phyloP scores from a whole-genome alignment of 2,329 filamentous ascomycete species.

The Phialophora macrospora region DNA sequence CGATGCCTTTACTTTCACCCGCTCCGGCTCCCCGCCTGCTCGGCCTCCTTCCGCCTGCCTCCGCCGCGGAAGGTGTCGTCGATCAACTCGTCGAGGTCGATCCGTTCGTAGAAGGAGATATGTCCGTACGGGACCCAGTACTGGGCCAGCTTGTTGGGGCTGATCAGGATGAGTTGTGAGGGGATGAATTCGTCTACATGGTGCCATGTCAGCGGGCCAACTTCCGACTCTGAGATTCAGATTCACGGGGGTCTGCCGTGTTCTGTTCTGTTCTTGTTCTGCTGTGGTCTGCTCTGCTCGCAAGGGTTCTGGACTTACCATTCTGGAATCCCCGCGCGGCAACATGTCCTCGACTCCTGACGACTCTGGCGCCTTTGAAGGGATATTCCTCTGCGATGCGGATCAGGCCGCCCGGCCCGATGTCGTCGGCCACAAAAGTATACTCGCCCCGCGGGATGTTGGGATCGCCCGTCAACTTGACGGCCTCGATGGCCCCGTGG shows the following conservation, averaged over 20 bases:
- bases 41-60: not conserved
- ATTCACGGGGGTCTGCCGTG: too few relatives aligned
- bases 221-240: too few relatives aligned
- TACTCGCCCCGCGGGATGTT: conserved; percentile 87
- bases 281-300: too few relatives aligned
- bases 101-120: conserved; percentile 51
- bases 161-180: conserved; percentile 77
- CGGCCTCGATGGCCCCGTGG: conserved; percentile 72
- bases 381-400: conserved; percentile 67
- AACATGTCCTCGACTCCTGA: conserved; percentile 76
- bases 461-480: conserved; percentile 90
- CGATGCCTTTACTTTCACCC: not conserved
- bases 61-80: conserved; percentile 32
- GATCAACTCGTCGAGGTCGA: conserved; percentile 50
- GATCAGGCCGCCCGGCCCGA: conserved; percentile 69
- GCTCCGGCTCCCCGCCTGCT: not conserved
- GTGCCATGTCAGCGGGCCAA: not conserved
- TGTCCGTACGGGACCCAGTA: conserved; percentile 70
- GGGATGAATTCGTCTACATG: conserved; percentile 73
- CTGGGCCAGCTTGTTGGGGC: conserved; percentile 76
- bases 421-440: conserved; percentile 79
- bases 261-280: too few relatives aligned
- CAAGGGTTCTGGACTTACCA: conserved; percentile 59
- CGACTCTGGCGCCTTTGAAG: conserved; percentile 75
- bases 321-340: conserved; percentile 72